Percentiles rank a stretch among this genome's conserved stretches.
Evolutionary conservation across 495 filamentous ascomycete species (phyloP).

Genomic region (Aspergillus avenaceus): DNA sequence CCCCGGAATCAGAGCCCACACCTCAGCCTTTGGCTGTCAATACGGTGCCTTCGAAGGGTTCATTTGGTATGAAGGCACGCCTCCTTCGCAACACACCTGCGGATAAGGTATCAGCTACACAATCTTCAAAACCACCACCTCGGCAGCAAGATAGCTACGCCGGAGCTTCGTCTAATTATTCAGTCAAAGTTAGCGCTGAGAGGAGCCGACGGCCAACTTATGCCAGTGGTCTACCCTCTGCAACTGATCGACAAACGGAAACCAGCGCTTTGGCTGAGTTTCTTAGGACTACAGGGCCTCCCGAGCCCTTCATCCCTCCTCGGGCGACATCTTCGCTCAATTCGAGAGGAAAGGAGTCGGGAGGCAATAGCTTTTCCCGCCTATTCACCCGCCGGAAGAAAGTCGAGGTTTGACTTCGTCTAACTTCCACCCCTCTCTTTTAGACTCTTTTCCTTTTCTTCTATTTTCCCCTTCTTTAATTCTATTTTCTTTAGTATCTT

Average conservation of each 20-base stretch:
- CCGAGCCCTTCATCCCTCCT: constrained; percentile 33
- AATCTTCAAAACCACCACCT: constrained; percentile 31
- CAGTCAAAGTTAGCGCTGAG: constrained; percentile 37
- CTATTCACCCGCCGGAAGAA: constrained; percentile 43
- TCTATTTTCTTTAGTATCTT: constrained; percentile 4
- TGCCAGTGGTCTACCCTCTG: constrained; percentile 12
- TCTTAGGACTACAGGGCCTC: constrained; percentile 72
- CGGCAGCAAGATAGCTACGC: constrained; percentile 25
- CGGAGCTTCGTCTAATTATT: constrained; percentile 30
- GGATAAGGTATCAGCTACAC: constrained; percentile 22
- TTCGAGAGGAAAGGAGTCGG: constrained; percentile 20
- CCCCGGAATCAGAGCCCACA: constrained; percentile 46
- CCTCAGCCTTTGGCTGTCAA: constrained; percentile 34
- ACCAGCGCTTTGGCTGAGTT: constrained; percentile 80
- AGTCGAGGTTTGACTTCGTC: constrained; percentile 20
- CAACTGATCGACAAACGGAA: constrained; percentile 33
- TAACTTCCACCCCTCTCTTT: background rate
- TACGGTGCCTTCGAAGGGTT: constrained; percentile 41
- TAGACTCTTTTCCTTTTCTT: constrained; percentile 2
- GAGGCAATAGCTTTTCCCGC: constrained; percentile 25
- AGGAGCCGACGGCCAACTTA: constrained; percentile 25
- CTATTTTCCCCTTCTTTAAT: background rate
- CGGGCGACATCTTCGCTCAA: constrained; percentile 10
- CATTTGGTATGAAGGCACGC: constrained; percentile 60
- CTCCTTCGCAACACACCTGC: constrained; percentile 43